Conservation (phyloP, 2,329 filamentous ascomycete genomes). For the Sporothrix sp. region DNA sequence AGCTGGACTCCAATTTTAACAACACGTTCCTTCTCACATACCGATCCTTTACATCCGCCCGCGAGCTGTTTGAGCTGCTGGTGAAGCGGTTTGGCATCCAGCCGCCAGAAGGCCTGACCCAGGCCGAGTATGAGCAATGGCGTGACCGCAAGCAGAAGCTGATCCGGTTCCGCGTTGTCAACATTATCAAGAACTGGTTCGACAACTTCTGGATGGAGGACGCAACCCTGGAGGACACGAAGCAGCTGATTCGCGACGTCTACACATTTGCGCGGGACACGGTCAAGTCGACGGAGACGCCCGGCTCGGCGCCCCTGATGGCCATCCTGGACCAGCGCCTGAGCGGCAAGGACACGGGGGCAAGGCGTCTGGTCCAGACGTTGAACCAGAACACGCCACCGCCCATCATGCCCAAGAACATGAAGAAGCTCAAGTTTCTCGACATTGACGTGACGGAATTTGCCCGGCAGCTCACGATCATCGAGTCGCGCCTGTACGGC, state of each 20-base stretch:
- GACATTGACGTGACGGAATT: conserved; percentile 96
- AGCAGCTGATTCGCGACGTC: conserved; percentile 76
- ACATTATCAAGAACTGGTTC: conserved; percentile 97
- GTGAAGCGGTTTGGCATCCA: conserved; percentile 89
- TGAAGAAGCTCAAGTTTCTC: conserved; percentile 98
- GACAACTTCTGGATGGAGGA: conserved; percentile 99
- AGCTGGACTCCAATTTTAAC: conserved; percentile 90
- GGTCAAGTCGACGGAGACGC: conserved; percentile 87
- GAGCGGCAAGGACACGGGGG: conserved; percentile 76
- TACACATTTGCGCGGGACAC: conserved; percentile 86
- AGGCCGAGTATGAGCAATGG: conserved; percentile 75
- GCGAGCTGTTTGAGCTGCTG: conserved; percentile 85
- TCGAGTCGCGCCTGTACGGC: conserved; percentile 86
- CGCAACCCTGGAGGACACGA: conserved; percentile 64
- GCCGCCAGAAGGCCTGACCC: conserved; percentile 69
- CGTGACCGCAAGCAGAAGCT: conserved; percentile 90
- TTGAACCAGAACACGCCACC: conserved; percentile 71
- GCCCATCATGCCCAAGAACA: conserved; percentile 94
- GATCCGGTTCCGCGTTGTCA: conserved; percentile 91
- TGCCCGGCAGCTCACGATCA: conserved; percentile 93
- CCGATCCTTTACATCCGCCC: conserved; percentile 82
- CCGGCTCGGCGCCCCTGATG: conserved; percentile 76
- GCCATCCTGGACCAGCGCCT: conserved; percentile 80
- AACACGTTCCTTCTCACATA: conserved; percentile 97
- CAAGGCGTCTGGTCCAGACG: conserved; percentile 78